Conservation (phyloP, 352 stramenopile species). For the Phytopythium kandeliae region DNA sequence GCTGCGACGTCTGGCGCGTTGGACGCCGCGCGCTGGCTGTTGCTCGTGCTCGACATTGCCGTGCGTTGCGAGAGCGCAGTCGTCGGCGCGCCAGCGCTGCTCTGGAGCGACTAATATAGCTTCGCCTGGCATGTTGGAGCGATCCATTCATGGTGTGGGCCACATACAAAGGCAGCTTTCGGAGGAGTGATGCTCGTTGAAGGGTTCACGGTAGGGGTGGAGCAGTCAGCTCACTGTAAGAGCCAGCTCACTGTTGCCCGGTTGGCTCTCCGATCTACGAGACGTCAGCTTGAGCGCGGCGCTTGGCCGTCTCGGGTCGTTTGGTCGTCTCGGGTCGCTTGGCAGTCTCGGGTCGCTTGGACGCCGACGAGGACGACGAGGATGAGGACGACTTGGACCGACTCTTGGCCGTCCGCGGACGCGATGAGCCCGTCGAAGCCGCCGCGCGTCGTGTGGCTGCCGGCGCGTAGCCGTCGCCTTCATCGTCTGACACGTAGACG, state of each 20-base stretch:
- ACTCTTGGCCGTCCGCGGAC: constrained; percentile 61
- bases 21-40: constrained; percentile 55
- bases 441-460: constrained; percentile 25
- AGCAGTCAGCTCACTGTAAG: too few species aligned
- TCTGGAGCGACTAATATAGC: constrained; percentile 8
- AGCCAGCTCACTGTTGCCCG: too few species aligned
- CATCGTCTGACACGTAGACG: constrained; percentile 78
- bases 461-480: constrained; percentile 72
- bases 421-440: constrained; percentile 4
- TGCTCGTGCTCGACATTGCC: constrained; percentile 62
- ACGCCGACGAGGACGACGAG: constrained; percentile 30
- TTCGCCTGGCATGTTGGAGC: constrained; percentile 11
- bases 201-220: too few species aligned
- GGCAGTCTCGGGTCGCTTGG: too few species aligned
- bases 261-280: too few species aligned
- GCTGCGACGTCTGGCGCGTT: too few species aligned
- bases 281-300: constrained; percentile 52
- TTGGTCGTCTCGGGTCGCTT: too few species aligned
- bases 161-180: too few species aligned
- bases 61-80: constrained; percentile 60
- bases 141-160: too few species aligned
- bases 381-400: constrained; percentile 21
- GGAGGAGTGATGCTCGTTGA: too few species aligned
- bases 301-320: constrained; percentile 52
- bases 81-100: constrained; percentile 45